These are phyloP conservation scores for Dendrocalamus latiflorus DNA, from an alignment of 202 grass and related monocot genomes.

Conservation along the genomic window DNA sequence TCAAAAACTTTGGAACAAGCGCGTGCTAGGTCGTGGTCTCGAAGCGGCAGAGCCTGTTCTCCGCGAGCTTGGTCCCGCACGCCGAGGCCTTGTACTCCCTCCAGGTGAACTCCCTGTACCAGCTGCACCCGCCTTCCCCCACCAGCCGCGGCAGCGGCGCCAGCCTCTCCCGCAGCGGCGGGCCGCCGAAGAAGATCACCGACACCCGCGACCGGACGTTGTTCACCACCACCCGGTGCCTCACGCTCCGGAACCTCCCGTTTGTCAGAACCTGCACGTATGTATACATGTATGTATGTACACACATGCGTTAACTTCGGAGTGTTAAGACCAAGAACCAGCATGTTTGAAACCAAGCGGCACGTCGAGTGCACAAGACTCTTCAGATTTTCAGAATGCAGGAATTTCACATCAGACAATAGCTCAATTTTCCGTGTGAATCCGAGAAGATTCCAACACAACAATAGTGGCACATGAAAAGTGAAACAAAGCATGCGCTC, in stretches of 20 bases:
- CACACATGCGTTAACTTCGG: neutral
- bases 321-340: neutral
- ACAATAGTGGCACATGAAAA: too few species aligned
- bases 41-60: conserved; percentile 62
- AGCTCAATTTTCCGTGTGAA: too few species aligned
- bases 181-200: conserved; percentile 67
- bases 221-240: conserved; percentile 57
- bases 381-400: too few species aligned
- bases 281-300: too few species aligned
- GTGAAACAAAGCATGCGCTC: too few species aligned
- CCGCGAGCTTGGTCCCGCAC: conserved; percentile 46
- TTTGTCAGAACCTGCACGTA: conserved; percentile 71
- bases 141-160: conserved; percentile 49
- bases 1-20: neutral
- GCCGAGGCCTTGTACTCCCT: conserved; percentile 65
- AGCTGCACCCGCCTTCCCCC: conserved; percentile 31
- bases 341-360: too few species aligned
- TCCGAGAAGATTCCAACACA: too few species aligned
- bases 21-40: conserved; percentile 14
- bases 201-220: conserved; percentile 45
- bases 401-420: too few species aligned
- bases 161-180: conserved; percentile 39
- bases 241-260: conserved; percentile 67
- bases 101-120: conserved; percentile 89
- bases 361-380: too few species aligned